These are phyloP conservation scores for Trypanosoma avium DNA, from an alignment of 208 protist genomes.

Conservation along the genomic window DNA sequence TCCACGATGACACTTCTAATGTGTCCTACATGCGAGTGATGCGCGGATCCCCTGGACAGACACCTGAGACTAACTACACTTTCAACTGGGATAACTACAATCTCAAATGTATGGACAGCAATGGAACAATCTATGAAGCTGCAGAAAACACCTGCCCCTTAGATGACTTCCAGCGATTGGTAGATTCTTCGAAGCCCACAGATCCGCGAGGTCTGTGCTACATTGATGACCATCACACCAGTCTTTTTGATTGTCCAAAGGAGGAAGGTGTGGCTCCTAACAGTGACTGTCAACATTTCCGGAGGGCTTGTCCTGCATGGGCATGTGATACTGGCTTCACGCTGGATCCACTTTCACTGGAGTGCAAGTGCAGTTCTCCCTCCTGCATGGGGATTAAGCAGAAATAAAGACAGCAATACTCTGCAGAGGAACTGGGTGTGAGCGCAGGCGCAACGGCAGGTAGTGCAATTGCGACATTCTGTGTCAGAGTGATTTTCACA, in stretches of 20 bases:
- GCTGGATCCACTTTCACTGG: slow-evolving; percentile 2
- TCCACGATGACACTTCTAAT: slow-evolving; percentile 38
- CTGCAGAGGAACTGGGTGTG: neutral
- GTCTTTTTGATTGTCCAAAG: slow-evolving; percentile 50
- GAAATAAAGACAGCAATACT: neutral
- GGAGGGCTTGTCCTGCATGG: slow-evolving; percentile 38
- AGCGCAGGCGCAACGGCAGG: neutral
- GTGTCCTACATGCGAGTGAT: slow-evolving; percentile 51
- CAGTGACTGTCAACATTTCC: slow-evolving; percentile 38
- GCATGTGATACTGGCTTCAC: slow-evolving; percentile 44
- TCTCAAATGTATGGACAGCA: slow-evolving; percentile 49
- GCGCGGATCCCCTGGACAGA: slow-evolving; percentile 46
- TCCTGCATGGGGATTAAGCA: slow-evolving; percentile 7
- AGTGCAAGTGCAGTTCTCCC: slow-evolving; percentile 6
- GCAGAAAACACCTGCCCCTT: slow-evolving; percentile 52
- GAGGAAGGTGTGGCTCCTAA: neutral
- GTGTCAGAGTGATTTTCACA: neutral
- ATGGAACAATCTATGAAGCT: slow-evolving; percentile 34
- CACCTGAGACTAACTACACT: slow-evolving; percentile 34
- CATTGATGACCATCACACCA: slow-evolving; percentile 37
- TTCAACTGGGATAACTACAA: slow-evolving; percentile 44
- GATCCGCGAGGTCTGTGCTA: slow-evolving; percentile 56
- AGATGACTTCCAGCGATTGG: slow-evolving; percentile 50
- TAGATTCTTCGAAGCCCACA: slow-evolving; percentile 46
- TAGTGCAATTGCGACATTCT: neutral